A percentile compares a stretch with the other conserved stretches of the same genome.
These are phyloP conservation scores for Usnea hakonensis DNA, from an alignment of 495 filamentous ascomycete species.

Conservation along the genomic window DNA sequence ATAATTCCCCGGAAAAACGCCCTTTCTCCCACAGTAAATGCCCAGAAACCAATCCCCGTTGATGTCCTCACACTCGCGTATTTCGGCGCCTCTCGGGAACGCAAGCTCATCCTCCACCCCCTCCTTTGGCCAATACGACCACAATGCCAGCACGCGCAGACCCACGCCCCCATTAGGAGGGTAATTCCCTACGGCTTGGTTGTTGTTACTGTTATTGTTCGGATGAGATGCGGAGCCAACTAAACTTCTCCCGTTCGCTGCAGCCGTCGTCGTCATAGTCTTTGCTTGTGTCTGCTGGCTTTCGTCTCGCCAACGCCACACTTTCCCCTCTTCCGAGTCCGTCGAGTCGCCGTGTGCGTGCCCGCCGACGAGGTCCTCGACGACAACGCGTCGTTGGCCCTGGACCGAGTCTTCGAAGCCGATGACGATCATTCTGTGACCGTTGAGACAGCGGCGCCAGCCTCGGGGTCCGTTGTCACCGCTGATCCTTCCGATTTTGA, in stretches of 20 bases:
- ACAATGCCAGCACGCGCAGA: constrained; percentile 51
- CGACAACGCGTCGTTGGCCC: constrained; percentile 49
- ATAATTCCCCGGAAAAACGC: constrained; percentile 70
- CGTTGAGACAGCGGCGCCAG: constrained; percentile 69
- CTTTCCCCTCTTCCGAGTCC: constrained; percentile 26
- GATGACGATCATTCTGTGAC: constrained; percentile 81
- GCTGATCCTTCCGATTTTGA: constrained; percentile 52
- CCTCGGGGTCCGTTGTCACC: constrained; percentile 67
- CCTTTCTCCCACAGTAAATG: constrained; percentile 64
- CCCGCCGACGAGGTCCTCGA: constrained; percentile 68
- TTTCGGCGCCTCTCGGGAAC: constrained; percentile 75
- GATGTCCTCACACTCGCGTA: constrained; percentile 70
- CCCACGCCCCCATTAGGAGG: constrained; percentile 67
- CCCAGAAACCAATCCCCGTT: constrained; percentile 86
- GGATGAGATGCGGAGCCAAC: constrained; percentile 8
- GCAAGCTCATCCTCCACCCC: constrained; percentile 62
- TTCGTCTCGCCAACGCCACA: constrained; percentile 48
- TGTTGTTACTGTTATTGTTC: too few species aligned
- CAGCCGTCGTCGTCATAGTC: not conserved
- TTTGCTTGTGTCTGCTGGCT: constrained; percentile 25
- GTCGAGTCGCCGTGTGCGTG: constrained; percentile 49
- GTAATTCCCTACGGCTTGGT: constrained; percentile 33
- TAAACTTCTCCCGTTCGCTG: not conserved
- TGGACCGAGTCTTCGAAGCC: constrained; percentile 54
- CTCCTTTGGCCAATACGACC: constrained; percentile 65